Conservation (phyloP, 2,329 filamentous ascomycete species). For the Diplodia scrobiculata region DNA sequence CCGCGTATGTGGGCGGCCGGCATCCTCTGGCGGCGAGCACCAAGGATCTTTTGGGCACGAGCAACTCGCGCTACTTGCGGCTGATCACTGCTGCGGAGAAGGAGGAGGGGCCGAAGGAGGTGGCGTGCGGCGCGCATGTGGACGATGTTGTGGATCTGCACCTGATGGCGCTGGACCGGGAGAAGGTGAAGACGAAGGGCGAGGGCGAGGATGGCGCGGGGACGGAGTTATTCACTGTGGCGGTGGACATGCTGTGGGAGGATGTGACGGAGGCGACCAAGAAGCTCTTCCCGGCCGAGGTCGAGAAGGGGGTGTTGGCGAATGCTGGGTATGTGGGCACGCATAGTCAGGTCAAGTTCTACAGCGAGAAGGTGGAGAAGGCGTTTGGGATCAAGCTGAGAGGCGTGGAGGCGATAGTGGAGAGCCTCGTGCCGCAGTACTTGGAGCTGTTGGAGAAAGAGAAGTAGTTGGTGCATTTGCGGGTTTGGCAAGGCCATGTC, state of each 20-base stretch:
- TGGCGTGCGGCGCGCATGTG: slow-evolving; percentile 16
- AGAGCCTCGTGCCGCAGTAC: slow-evolving; percentile 1
- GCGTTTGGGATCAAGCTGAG: slow-evolving; percentile 15
- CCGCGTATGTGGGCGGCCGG: background rate
- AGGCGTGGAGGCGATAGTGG: background rate
- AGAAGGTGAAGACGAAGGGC: background rate
- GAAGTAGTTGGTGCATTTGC: background rate
- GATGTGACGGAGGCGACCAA: slow-evolving; percentile 5
- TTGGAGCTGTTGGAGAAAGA: slow-evolving; percentile 12
- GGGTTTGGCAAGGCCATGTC: too few species aligned
- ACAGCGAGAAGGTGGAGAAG: background rate
- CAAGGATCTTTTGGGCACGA: background rate
- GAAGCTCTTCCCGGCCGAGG: slow-evolving; percentile 23
- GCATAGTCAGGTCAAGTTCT: background rate
- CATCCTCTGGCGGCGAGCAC: background rate
- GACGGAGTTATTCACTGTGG: slow-evolving; percentile 3
- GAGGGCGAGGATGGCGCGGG: background rate
- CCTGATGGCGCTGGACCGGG: slow-evolving; percentile 27
- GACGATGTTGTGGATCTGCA: slow-evolving; percentile 29
- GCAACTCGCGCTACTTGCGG: background rate
- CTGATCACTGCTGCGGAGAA: background rate
- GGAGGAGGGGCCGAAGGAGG: background rate
- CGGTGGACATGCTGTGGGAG: slow-evolving; percentile 5
- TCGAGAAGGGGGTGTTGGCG: slow-evolving; percentile 18
- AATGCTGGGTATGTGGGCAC: slow-evolving; percentile 24